These are phyloP conservation scores for Eucalyptus virginea DNA, from an alignment of 345 rosid species.

Conservation along the genomic window DNA sequence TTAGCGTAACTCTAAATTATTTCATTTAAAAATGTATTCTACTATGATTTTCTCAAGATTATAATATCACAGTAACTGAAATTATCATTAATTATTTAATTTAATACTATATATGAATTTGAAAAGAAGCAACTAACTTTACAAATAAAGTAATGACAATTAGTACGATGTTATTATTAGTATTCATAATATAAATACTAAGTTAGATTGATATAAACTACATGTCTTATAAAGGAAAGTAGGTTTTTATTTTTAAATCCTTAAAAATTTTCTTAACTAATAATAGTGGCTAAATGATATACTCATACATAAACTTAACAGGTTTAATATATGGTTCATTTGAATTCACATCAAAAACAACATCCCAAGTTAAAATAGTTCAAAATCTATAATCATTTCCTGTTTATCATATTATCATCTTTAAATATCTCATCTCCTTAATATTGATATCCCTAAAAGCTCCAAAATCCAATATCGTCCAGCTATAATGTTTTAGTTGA, in stretches of 20 bases:
- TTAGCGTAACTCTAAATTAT: no score
- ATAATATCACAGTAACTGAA: background rate
- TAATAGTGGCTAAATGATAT: background rate
- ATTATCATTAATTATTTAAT: background rate
- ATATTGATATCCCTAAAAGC: background rate
- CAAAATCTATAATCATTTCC: background rate
- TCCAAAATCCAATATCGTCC: background rate
- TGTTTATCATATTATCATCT: background rate
- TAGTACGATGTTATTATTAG: no score
- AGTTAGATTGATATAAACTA: background rate
- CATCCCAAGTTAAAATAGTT: background rate
- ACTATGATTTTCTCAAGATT: background rate
- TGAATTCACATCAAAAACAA: background rate
- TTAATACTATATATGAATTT: background rate
- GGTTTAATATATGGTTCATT: background rate
- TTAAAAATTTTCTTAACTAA: background rate
- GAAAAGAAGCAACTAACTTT: background rate
- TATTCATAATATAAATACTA: no score
- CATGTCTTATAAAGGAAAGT: background rate
- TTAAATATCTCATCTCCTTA: background rate
- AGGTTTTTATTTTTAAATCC: background rate
- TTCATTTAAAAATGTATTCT: background rate
- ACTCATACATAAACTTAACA: background rate
- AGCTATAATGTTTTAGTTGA: background rate
- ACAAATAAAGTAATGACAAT: background rate